Evolutionary conservation across 306 rosid genomes (phyloP).

Genomic region (Gastrolobium villosum): DNA sequence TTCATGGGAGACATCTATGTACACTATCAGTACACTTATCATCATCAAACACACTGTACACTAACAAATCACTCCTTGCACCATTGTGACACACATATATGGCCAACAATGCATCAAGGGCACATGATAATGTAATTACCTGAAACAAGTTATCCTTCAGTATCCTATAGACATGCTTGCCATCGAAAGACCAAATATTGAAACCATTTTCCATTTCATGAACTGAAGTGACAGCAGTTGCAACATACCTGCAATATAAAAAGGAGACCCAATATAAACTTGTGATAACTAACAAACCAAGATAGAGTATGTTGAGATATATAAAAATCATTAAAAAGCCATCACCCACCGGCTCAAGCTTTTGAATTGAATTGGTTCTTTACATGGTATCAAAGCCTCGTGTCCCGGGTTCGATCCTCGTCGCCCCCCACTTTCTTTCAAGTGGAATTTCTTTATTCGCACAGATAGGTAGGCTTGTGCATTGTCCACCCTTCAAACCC

Average conservation of each 20-base stretch:
- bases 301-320: too few species aligned
- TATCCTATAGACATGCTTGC: slow-evolving; percentile 83
- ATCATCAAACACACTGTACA: slow-evolving; percentile 1
- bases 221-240: slow-evolving; percentile 90
- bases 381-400: too few species aligned
- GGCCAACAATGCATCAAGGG: neutral
- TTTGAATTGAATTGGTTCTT: too few species aligned
- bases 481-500: too few species aligned
- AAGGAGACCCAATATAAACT: slow-evolving; percentile 5
- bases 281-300: neutral
- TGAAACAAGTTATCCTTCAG: slow-evolving; percentile 89
- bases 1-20: too few species aligned
- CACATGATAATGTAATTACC: slow-evolving; percentile 51
- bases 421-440: too few species aligned
- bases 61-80: neutral
- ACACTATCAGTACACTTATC: too few species aligned
- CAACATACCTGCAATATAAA: slow-evolving; percentile 72
- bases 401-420: too few species aligned
- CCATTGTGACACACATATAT: neutral
- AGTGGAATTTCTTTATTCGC: too few species aligned
- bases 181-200: slow-evolving; percentile 91
- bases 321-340: too few species aligned
- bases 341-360: too few species aligned
- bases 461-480: too few species aligned
- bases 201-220: slow-evolving; percentile 99